phyloP scores from a whole-genome alignment of 1,139 yeast species.

The Suhomyces coccinellae region DNA sequence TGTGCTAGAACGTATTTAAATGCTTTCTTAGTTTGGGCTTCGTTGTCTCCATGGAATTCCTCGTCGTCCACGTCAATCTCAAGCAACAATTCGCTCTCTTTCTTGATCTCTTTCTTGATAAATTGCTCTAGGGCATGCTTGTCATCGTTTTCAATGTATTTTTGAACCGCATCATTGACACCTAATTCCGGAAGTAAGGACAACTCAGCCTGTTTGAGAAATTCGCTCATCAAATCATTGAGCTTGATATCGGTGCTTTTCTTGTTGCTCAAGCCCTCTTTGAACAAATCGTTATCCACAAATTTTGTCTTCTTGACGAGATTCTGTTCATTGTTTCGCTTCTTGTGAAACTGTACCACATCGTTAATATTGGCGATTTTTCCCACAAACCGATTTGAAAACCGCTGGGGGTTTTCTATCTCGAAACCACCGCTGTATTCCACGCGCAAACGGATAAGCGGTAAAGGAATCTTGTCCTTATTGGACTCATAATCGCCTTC shows the following conservation, averaged over 20 bases:
- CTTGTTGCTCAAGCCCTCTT: conserved; percentile 20
- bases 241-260: conserved; percentile 48
- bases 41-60: conserved; percentile 33
- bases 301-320: conserved; percentile 21
- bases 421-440: conserved; percentile 91
- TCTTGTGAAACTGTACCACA: conserved; percentile 70
- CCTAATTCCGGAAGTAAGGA: conserved; percentile 77
- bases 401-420: conserved; percentile 85
- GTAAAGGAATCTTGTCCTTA: conserved; percentile 52
- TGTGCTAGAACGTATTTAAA: conserved; percentile 32
- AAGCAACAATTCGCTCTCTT: conserved; percentile 60
- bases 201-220: conserved; percentile 61
- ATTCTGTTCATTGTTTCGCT: conserved; percentile 19
- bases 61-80: conserved; percentile 40
- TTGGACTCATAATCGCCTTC: conserved; percentile 18
- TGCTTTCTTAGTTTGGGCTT: conserved; percentile 26
- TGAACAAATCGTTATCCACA: conserved; percentile 24
- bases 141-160: conserved; percentile 81
- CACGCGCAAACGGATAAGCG: conserved; percentile 77
- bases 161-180: conserved; percentile 68
- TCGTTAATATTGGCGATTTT: conserved; percentile 87
- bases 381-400: conserved; percentile 89
- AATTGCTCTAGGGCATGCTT: conserved; percentile 67
- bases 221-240: conserved; percentile 59
- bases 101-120: conserved; percentile 64